Conservation (phyloP, 176 grass and related monocot species). For the Hordeum vulgare region DNA sequence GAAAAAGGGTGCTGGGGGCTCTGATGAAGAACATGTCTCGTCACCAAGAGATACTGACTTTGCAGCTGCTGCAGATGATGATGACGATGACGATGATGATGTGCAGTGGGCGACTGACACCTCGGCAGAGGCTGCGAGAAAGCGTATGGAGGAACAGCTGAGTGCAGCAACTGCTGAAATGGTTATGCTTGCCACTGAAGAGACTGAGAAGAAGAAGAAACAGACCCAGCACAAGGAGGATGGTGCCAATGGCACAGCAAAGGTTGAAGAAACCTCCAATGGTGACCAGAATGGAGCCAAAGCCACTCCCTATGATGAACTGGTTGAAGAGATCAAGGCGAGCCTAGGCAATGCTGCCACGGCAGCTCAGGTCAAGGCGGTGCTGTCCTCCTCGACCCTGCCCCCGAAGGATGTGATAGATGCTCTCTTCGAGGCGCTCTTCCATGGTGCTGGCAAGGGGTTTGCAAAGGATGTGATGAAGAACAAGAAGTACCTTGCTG, state of each 20-base stretch:
- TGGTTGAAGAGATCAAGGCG: constrained; percentile 34
- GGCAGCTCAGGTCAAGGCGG: constrained; percentile 15
- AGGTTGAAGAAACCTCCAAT: not conserved
- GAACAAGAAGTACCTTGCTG: constrained; percentile 52
- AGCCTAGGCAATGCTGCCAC: constrained; percentile 32
- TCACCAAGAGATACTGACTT: constrained; percentile 55
- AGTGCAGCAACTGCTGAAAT: constrained; percentile 82
- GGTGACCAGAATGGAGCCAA: not conserved
- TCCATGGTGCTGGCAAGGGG: constrained; percentile 40
- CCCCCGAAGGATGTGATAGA: constrained; percentile 49
- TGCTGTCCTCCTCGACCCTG: constrained; percentile 24
- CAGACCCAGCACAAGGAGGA: constrained; percentile 6
- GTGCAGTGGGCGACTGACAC: constrained; percentile 87
- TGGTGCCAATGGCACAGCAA: not conserved
- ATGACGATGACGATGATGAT: constrained; percentile 38
- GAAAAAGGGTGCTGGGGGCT: constrained; percentile 38
- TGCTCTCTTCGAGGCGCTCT: constrained; percentile 58
- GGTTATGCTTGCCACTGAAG: constrained; percentile 70
- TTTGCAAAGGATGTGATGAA: constrained; percentile 48
- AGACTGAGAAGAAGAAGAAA: constrained; percentile 40
- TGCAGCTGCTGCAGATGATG: constrained; percentile 30
- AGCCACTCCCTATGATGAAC: constrained; percentile 2
- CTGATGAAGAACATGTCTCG: constrained; percentile 69
- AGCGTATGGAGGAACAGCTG: constrained; percentile 80
- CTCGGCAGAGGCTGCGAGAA: constrained; percentile 54